A percentile compares a stretch with the other conserved stretches of the same genome.
Evolutionary conservation across 805 yeast species (phyloP).

Genomic region (Ogataea ramenticola): DNA sequence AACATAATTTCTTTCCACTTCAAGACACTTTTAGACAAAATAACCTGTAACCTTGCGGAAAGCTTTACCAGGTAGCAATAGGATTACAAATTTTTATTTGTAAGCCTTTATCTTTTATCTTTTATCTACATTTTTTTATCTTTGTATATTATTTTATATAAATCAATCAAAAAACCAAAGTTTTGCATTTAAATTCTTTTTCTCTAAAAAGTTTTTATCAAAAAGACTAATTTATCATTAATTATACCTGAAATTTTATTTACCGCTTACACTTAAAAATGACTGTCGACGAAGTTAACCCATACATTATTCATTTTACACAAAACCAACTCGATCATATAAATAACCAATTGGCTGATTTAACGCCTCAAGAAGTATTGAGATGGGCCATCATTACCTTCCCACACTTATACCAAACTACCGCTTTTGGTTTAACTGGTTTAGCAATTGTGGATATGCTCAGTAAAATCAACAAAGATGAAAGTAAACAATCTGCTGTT

Average conservation of each 20-base stretch:
- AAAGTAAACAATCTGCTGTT: slow-evolving; percentile 32
- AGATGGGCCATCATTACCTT: slow-evolving; percentile 80
- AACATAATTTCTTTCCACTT: neutral
- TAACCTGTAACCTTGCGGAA: too few relatives aligned
- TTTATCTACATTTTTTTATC: neutral
- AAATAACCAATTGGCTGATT: slow-evolving; percentile 49
- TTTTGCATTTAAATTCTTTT: too few relatives aligned
- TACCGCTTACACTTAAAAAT: neutral
- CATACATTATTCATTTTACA: neutral
- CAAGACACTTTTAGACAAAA: too few relatives aligned
- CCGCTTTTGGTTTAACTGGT: slow-evolving; percentile 94
- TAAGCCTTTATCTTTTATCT: neutral
- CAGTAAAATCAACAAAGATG: slow-evolving; percentile 34
- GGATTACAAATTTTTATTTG: neutral
- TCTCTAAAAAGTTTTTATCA: too few relatives aligned
- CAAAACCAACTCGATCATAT: slow-evolving; percentile 49
- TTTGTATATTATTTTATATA: too few relatives aligned
- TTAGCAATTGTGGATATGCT: slow-evolving; percentile 81
- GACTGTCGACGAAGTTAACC: neutral
- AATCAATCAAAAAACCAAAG: too few relatives aligned
- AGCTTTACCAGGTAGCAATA: too few relatives aligned
- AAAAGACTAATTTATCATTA: too few relatives aligned
- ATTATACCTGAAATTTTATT: too few relatives aligned
- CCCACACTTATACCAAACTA: slow-evolving; percentile 80
- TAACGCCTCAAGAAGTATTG: slow-evolving; percentile 65